A percentile compares a stretch with the other conserved stretches of the same genome.
phyloP scores from a whole-genome alignment of 257 asterid genomes.

The Eucommia ulmoides region DNA sequence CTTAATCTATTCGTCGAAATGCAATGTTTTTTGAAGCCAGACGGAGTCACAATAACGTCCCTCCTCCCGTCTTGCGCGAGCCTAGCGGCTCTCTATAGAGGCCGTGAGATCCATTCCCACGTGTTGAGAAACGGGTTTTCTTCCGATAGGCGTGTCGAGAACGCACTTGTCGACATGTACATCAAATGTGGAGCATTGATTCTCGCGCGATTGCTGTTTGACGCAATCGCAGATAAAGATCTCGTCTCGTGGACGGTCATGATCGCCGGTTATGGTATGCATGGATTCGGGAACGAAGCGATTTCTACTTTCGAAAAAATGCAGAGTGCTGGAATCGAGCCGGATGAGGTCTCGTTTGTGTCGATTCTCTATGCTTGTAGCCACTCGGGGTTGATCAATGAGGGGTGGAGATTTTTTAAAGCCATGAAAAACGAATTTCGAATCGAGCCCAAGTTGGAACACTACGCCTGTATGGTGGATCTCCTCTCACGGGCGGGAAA shows the following conservation, averaged over 20 bases:
- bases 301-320: constrained; percentile 13
- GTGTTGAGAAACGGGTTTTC: constrained; percentile 8
- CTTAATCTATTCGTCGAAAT: constrained; percentile 6
- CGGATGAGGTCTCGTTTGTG: constrained; percentile 14
- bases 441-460: not conserved
- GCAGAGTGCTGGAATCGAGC: constrained; percentile 13
- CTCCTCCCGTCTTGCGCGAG: constrained; percentile 22
- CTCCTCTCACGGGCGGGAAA: not conserved
- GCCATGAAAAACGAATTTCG: constrained; percentile 7
- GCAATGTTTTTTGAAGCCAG: constrained; percentile 12
- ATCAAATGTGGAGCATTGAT: constrained; percentile 19
- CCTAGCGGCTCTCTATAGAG: constrained; percentile 16
- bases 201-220: constrained; percentile 10
- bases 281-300: constrained; percentile 24
- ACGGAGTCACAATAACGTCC: constrained; percentile 13
- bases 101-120: constrained; percentile 19
- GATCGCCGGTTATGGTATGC: constrained; percentile 21
- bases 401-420: constrained; percentile 21
- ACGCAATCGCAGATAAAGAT: constrained; percentile 10
- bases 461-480: not conserved
- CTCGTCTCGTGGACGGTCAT: constrained; percentile 20
- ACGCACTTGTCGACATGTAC: constrained; percentile 21
- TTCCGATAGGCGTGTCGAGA: constrained; percentile 9
- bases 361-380: constrained; percentile 17
- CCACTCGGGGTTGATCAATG: constrained; percentile 19